phyloP scores from a whole-genome alignment of 208 protist species.

The Vickermania spadyakhi region DNA sequence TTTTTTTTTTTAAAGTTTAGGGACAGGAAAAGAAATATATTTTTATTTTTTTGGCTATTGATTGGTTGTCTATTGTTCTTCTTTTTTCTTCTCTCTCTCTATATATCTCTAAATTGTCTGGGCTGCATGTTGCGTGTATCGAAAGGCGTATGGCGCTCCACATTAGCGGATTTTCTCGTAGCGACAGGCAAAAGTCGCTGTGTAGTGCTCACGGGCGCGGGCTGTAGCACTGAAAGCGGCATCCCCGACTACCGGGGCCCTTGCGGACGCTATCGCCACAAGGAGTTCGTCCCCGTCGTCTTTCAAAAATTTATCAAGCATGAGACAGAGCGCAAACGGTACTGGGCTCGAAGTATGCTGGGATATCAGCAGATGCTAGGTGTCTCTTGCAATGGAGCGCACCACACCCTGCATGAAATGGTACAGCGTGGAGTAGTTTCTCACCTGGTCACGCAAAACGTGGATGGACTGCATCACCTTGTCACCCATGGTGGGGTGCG shows the following conservation, averaged over 20 bases:
- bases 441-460: constrained; percentile 69
- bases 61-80: not conserved
- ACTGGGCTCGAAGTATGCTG: constrained; percentile 73
- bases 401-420: constrained; percentile 43
- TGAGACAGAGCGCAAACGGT: constrained; percentile 55
- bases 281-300: constrained; percentile 59
- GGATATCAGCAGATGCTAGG: constrained; percentile 44
- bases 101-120: too few relatives aligned
- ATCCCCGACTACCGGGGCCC: constrained; percentile 77
- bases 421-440: constrained; percentile 19
- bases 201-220: constrained; percentile 64
- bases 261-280: constrained; percentile 48
- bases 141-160: not conserved
- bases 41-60: not conserved
- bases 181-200: constrained; percentile 3
- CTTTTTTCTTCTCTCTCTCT: not conserved
- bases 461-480: constrained; percentile 79
- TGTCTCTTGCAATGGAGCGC: constrained; percentile 48
- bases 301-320: constrained; percentile 51
- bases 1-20: not conserved
- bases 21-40: not conserved
- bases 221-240: constrained; percentile 80
- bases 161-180: constrained; percentile 24
- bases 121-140: too few relatives aligned
- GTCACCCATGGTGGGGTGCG: constrained; percentile 38